A percentile compares a stretch with the other conserved stretches of the same genome.
phyloP scores from a whole-genome alignment of 2,329 filamentous ascomycete species.

The Cladosporium sp. region DNA sequence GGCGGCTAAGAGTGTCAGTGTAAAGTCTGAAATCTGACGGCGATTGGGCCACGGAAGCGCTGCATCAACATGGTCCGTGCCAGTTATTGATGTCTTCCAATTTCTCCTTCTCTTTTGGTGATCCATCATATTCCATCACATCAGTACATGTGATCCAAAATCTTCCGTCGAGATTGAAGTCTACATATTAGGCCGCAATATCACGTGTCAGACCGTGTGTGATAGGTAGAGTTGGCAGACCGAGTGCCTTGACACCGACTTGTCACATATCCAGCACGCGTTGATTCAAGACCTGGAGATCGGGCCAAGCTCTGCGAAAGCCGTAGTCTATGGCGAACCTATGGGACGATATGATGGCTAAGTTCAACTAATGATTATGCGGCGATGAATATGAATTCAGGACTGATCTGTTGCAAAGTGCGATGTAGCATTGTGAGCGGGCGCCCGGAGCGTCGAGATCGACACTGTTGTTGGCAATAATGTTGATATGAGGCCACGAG shows the following conservation, averaged over 20 bases:
- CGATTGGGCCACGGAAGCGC: constrained; percentile 11
- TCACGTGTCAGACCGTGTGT: background rate
- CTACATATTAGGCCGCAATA: background rate
- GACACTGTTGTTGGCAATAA: background rate
- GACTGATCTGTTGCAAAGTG: background rate
- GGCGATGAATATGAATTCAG: background rate
- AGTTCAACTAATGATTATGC: background rate
- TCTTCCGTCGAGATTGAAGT: background rate
- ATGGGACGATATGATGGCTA: background rate
- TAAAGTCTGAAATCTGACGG: background rate
- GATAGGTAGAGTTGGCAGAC: background rate
- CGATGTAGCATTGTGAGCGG: background rate
- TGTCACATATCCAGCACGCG: background rate
- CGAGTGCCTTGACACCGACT: background rate
- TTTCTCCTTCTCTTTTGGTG: background rate
- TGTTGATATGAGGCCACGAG: background rate
- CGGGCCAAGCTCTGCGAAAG: background rate
- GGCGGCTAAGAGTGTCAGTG: constrained; percentile 22
- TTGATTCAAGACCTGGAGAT: background rate
- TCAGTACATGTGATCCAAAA: background rate
- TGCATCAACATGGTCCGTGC: constrained; percentile 11
- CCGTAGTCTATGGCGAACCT: background rate
- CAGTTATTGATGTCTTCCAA: background rate
- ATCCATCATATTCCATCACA: background rate
- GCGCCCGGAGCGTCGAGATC: background rate